Percentiles rank a stretch among this genome's conserved stretches.
These are phyloP conservation scores for Gyrodon lividus DNA, from an alignment of 768 basidiomycete genomes.

Conservation along the genomic window DNA sequence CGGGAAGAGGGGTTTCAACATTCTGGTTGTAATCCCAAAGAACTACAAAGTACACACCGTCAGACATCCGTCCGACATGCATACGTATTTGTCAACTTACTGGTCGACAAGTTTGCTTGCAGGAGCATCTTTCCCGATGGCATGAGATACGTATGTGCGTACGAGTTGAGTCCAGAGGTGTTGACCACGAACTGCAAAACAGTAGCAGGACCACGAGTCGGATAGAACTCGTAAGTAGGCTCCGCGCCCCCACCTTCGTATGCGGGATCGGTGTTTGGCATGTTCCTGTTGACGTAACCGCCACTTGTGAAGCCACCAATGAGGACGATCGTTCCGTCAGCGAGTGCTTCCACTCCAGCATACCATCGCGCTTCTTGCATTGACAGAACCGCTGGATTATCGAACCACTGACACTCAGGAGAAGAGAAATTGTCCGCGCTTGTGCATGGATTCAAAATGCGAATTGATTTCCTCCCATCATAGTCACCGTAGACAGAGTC, in stretches of 20 bases:
- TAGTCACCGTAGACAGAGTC: slow-evolving; percentile 72
- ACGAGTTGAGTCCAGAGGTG: slow-evolving; percentile 79
- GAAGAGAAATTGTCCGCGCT: slow-evolving; percentile 43
- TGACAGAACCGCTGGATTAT: slow-evolving; percentile 56
- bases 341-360: slow-evolving; percentile 64
- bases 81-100: slow-evolving; percentile 39
- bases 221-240: slow-evolving; percentile 81
- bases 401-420: slow-evolving; percentile 64
- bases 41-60: slow-evolving; percentile 26
- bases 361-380: slow-evolving; percentile 77
- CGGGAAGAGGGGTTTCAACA: slow-evolving; percentile 59
- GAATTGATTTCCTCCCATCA: slow-evolving; percentile 78
- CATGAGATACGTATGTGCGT: slow-evolving; percentile 71
- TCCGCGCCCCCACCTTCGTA: slow-evolving; percentile 65
- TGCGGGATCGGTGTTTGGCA: slow-evolving; percentile 61
- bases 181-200: slow-evolving; percentile 63
- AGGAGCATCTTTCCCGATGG: slow-evolving; percentile 73
- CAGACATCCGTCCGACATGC: not conserved
- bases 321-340: slow-evolving; percentile 73
- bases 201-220: slow-evolving; percentile 49
- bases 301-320: slow-evolving; percentile 77
- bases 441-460: slow-evolving; percentile 74
- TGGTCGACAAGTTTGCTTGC: slow-evolving; percentile 74
- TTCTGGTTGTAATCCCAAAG: slow-evolving; percentile 56
- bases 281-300: slow-evolving; percentile 74